Evolutionary conservation across 2,329 filamentous ascomycete species (phyloP), one percentile per base, ranked within the genome.

Genomic region (Talaromyces atroroseus): DNA sequence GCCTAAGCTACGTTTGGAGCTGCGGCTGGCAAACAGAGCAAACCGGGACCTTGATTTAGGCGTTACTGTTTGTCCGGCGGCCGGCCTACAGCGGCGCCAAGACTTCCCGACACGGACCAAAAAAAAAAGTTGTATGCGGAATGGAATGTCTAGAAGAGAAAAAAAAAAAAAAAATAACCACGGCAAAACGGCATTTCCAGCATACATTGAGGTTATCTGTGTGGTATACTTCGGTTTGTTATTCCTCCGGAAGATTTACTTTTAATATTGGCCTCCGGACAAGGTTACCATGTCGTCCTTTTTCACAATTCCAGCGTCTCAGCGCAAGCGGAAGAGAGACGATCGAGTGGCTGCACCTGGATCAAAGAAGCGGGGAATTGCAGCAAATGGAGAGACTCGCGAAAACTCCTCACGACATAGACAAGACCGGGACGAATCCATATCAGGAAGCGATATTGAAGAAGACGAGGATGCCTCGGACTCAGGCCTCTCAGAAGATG

Each of bases 321-420:
- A 92, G 68, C 90, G 89, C 77, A 97, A 97, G 81, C 82, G 94
- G 66, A 97, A 97, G 80, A 82, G 92, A 59, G 79, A 80, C 24
- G 74, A 78, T 57, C 70, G 68, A 55, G 62, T 72, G 54, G 66
- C 71, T 57, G 73, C 71, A 57, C 68, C 75, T 49, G 72, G 71
- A 61, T 69, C 73, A 34, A 78, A 79, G 65, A 76, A 76, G 65
- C 68, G 74, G 65, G 74, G 71, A 56, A 71, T 74, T 38, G 68
- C 72, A 59, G 64, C 64, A 49, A 71, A 71, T 58, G 62, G 62
- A 50, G 61, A 59, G n/a, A 8, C 47, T 53, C 62, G 63, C 34
- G 64, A 69, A 26, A 58, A 63, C 23, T 63, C 64, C 62, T 79
- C 79, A 67, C 63, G 73, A 61, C 66, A 71, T 61, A 70, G 76